Evolutionary conservation across 1,139 yeast genomes (phyloP).

Genomic region (Arxiozyma heterogenica): DNA sequence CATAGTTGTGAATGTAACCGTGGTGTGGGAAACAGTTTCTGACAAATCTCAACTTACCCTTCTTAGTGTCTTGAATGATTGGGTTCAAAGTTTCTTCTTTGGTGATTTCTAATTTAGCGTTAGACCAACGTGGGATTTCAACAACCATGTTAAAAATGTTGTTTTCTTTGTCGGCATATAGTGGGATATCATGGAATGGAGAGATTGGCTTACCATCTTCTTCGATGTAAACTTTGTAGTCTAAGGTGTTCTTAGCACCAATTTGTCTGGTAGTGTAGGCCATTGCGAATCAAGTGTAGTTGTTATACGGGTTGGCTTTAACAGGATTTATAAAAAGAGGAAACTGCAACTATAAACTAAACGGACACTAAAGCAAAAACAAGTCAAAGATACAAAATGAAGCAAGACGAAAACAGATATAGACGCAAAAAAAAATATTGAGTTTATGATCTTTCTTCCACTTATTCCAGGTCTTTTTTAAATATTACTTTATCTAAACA

Average conservation of each 20-base stretch:
- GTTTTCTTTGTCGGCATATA: constrained; percentile 54
- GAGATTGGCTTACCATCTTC: constrained; percentile 60
- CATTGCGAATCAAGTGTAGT: constrained; percentile 36
- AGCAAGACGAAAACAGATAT: no score
- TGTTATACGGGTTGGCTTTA: neutral
- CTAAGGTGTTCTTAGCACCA: constrained; percentile 88
- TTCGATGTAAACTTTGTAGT: constrained; percentile 74
- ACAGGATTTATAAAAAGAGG: no score
- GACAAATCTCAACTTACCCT: constrained; percentile 74
- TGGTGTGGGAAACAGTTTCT: constrained; percentile 84
- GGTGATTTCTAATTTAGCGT: constrained; percentile 79
- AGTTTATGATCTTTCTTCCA: no score
- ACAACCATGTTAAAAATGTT: constrained; percentile 76
- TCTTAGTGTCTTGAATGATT: constrained; percentile 76
- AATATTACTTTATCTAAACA: no score
- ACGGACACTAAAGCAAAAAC: no score
- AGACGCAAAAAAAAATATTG: no score
- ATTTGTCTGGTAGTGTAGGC: constrained; percentile 71
- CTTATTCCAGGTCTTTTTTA: no score
- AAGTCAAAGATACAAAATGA: no score
- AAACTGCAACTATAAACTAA: no score
- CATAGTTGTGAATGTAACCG: constrained; percentile 87
- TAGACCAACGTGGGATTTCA: constrained; percentile 87
- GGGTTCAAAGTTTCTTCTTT: constrained; percentile 65
- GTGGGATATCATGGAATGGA: constrained; percentile 70